phyloP scores from a whole-genome alignment of 2,329 filamentous ascomycete species.

The Diplodia corticola region DNA sequence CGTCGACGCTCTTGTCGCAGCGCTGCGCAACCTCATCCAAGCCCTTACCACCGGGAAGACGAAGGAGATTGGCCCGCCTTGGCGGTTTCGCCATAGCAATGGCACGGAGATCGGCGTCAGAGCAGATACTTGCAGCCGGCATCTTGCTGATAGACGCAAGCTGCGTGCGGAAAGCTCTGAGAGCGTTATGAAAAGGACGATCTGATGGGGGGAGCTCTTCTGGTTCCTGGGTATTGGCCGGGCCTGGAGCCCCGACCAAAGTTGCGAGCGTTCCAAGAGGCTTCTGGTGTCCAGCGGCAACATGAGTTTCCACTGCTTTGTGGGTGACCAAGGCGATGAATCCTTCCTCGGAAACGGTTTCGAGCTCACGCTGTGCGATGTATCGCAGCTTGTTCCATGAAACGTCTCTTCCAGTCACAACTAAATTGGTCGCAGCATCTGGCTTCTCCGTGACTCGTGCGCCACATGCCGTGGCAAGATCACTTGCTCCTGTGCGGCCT shows the following conservation, averaged over 20 bases:
- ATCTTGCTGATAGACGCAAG: not conserved
- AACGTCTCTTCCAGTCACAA: conserved; percentile 5
- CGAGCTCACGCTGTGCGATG: not conserved
- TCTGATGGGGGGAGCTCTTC: not conserved
- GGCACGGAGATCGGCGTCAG: not conserved
- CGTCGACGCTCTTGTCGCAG: not conserved
- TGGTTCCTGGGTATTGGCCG: not conserved
- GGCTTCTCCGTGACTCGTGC: not conserved
- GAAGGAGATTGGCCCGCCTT: not conserved
- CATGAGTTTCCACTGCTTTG: not conserved
- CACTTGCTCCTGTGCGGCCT: not conserved
- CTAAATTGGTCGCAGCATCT: not conserved
- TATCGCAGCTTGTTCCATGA: not conserved
- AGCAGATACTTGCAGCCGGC: not conserved
- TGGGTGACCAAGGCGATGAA: not conserved
- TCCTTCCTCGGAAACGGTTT: not conserved
- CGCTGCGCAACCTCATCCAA: not conserved
- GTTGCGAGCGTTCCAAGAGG: not conserved
- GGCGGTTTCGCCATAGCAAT: not conserved
- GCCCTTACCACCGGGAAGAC: not conserved
- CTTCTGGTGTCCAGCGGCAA: not conserved
- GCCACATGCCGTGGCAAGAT: not conserved
- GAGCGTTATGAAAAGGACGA: conserved; percentile 6
- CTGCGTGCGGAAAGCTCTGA: not conserved
- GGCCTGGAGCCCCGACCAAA: not conserved